A percentile compares a stretch with the other conserved stretches of the same genome.
Conservation (phyloP, 2,329 filamentous ascomycete genomes). For the Pseudocercospora fuligena region DNA sequence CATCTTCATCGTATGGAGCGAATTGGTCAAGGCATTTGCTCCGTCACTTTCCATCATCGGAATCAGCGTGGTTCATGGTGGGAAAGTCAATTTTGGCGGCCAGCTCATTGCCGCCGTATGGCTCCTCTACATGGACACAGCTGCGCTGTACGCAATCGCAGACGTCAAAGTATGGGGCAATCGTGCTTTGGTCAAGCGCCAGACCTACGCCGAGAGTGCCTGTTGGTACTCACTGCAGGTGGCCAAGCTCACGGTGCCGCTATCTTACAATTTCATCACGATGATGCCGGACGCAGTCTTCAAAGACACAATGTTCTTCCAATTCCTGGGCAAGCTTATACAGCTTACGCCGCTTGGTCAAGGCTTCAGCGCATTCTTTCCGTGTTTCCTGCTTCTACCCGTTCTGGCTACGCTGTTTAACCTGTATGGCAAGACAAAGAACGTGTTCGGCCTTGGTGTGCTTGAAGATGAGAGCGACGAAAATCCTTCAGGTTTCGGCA, state of each 20-base stretch:
- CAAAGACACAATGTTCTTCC: conserved; percentile 79
- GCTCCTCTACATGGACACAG: conserved; percentile 95
- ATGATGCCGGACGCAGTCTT: conserved; percentile 78
- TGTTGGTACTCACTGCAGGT: conserved; percentile 96
- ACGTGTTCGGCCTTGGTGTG: conserved; percentile 77
- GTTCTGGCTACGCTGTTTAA: conserved; percentile 87
- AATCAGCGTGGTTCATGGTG: conserved; percentile 72
- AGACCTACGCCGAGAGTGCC: conserved; percentile 90
- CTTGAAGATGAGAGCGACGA: conserved; percentile 75
- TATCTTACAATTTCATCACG: conserved; percentile 96
- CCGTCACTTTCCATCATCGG: conserved; percentile 74
- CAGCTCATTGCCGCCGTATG: conserved; percentile 84
- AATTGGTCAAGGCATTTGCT: conserved; percentile 82
- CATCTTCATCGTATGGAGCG: conserved; percentile 86
- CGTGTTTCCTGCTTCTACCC: conserved; percentile 83
- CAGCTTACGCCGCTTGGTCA: conserved; percentile 80
- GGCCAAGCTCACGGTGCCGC: conserved; percentile 86
- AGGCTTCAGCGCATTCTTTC: conserved; percentile 88
- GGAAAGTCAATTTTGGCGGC: conserved; percentile 81
- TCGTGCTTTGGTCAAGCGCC: conserved; percentile 83
- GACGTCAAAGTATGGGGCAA: conserved; percentile 98
- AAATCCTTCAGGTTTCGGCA: conserved; percentile 68
- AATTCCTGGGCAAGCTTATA: conserved; percentile 82
- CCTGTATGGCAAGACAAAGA: conserved; percentile 80
- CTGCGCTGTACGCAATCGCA: conserved; percentile 83